Conservation (phyloP, 441 rosid genomes). For the Pelargonium fulgidum region DNA sequence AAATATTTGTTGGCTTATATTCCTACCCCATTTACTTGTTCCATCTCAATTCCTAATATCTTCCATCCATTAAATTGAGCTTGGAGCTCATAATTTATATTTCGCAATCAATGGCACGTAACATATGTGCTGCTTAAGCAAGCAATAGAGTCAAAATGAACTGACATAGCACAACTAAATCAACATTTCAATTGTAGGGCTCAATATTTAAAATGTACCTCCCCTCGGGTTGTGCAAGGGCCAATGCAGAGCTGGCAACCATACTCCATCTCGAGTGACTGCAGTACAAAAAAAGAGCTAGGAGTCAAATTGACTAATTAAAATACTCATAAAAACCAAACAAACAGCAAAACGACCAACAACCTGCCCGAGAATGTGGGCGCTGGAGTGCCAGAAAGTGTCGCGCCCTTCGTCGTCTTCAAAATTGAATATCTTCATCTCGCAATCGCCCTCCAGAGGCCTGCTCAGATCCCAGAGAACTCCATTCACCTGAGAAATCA, state of each 20-base stretch:
- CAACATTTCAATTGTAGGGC: background rate
- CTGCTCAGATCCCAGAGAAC: conserved; percentile 80
- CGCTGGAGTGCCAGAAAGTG: conserved; percentile 96
- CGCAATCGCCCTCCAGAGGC: conserved; percentile 70
- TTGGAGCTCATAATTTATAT: background rate
- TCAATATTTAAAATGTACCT: conserved; percentile 39
- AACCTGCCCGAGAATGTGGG: conserved; percentile 97
- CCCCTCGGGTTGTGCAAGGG: conserved; percentile 97
- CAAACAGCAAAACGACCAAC: background rate
- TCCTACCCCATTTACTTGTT: background rate
- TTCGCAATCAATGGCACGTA: background rate
- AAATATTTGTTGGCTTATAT: no score
- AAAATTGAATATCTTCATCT: conserved; percentile 62
- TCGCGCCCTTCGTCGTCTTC: conserved; percentile 84
- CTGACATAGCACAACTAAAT: no score
- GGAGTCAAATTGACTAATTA: conserved; percentile 2
- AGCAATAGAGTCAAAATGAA: background rate
- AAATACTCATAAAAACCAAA: no score
- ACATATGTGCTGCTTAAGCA: background rate
- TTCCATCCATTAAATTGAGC: background rate
- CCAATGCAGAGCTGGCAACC: conserved; percentile 96
- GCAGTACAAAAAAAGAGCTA: conserved; percentile 22
- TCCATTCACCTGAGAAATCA: conserved; percentile 75
- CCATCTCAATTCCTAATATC: background rate
- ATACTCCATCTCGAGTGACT: conserved; percentile 77